Percentiles rank a stretch among this genome's conserved stretches.
These are phyloP conservation scores for Lyophyllum decastes DNA, from an alignment of 768 basidiomycete genomes.

Conservation along the genomic window DNA sequence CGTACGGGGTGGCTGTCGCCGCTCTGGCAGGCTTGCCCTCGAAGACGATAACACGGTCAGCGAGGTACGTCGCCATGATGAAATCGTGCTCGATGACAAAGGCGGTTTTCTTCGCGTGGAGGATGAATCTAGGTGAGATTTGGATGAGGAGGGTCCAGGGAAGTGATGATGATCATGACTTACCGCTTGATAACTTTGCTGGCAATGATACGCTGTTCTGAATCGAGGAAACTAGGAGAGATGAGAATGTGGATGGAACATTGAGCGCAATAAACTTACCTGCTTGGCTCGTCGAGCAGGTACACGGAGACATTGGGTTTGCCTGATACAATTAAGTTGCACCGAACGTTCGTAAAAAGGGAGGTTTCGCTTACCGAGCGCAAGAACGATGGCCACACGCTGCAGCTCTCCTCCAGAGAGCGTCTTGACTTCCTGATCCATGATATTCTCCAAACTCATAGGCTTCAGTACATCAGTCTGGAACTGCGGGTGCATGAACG, in stretches of 20 bases:
- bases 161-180: conserved; percentile 12
- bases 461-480: conserved; percentile 97
- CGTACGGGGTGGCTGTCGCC: conserved; percentile 90
- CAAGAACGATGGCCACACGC: conserved; percentile 94
- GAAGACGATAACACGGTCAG: conserved; percentile 95
- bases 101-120: conserved; percentile 96
- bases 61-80: conserved; percentile 99
- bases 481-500: conserved; percentile 99
- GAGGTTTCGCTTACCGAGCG: conserved; percentile 58
- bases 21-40: conserved; percentile 83
- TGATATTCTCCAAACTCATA: conserved; percentile 91
- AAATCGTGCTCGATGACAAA: conserved; percentile 99
- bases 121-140: conserved; percentile 66
- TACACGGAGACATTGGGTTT: conserved; percentile 86
- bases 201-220: conserved; percentile 98
- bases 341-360: background rate
- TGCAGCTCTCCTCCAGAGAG: conserved; percentile 98
- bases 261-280: conserved; percentile 38
- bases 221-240: conserved; percentile 81
- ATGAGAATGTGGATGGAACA: background rate
- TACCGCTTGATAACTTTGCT: conserved; percentile 97
- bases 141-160: conserved; percentile 3
- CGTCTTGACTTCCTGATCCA: conserved; percentile 98
- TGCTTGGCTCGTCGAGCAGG: conserved; percentile 93
- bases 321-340: conserved; percentile 32